Evolutionary conservation across 129 eudicot genomes (phyloP).

Genomic region (Apium graveolens): DNA sequence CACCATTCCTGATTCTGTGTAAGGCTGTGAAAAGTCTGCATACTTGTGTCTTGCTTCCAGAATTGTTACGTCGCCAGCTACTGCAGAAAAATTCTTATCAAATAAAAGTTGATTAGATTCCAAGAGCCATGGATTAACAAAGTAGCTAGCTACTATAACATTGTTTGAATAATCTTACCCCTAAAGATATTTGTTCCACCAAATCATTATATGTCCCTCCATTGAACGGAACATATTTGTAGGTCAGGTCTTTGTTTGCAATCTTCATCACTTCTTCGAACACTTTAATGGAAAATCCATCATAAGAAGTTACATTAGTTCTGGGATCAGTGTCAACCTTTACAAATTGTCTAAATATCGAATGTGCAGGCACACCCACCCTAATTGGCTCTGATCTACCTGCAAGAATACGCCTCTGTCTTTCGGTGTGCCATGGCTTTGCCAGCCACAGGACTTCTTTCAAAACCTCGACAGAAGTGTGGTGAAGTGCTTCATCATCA

Average conservation of each 20-base stretch:
- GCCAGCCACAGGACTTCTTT: background rate
- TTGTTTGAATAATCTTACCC: background rate
- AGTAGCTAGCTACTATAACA: background rate
- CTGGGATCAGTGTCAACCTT: background rate
- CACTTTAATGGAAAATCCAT: background rate
- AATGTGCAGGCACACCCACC: background rate
- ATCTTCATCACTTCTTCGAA: background rate
- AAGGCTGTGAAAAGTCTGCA: slow-evolving; percentile 11
- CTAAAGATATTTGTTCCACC: background rate
- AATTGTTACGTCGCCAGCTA: slow-evolving; percentile 50
- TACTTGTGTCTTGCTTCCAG: slow-evolving; percentile 23
- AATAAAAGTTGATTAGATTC: background rate
- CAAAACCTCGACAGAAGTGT: background rate
- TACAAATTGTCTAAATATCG: background rate
- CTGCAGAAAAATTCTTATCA: slow-evolving; percentile 34
- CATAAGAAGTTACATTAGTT: background rate
- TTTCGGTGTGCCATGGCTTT: background rate
- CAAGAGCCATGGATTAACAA: background rate
- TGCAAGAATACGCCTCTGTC: background rate
- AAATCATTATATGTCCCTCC: background rate
- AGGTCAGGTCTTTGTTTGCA: background rate
- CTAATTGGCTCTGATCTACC: background rate
- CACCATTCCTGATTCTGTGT: slow-evolving; percentile 17
- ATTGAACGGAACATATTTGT: background rate
- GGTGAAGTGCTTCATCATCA: background rate